Conservation (phyloP, 805 yeast genomes). For the Wickerhamiella occidentalis region DNA sequence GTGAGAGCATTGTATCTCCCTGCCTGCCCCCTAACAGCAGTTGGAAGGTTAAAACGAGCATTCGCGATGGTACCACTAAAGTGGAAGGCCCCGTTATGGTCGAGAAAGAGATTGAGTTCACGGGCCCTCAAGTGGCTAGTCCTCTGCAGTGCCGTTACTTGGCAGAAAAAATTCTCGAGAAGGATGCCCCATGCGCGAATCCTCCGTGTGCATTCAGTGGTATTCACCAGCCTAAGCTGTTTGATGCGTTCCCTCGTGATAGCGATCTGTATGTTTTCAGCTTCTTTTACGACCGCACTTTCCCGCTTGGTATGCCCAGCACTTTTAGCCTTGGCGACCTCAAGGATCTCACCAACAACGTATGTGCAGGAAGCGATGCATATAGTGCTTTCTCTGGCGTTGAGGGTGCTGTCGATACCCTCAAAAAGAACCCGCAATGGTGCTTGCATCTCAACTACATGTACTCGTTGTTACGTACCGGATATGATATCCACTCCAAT, state of each 20-base stretch:
- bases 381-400: constrained; percentile 57
- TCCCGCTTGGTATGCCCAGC: constrained; percentile 88
- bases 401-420: constrained; percentile 51
- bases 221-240: constrained; percentile 88
- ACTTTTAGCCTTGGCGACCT: constrained; percentile 79
- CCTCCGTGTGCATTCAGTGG: constrained; percentile 95
- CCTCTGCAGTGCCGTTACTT: constrained; percentile 78
- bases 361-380: constrained; percentile 68
- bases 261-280: constrained; percentile 85
- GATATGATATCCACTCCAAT: constrained; percentile 83
- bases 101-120: constrained; percentile 38
- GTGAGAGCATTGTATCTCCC: constrained; percentile 43
- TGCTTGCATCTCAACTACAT: constrained; percentile 87
- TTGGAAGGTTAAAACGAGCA: constrained; percentile 48
- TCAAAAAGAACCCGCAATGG: constrained; percentile 80
- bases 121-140: constrained; percentile 50
- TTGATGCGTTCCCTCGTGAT: constrained; percentile 55
- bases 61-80: constrained; percentile 31
- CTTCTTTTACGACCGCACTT: constrained; percentile 87
- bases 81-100: constrained; percentile 15
- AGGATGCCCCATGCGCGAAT: constrained; percentile 60
- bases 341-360: constrained; percentile 64
- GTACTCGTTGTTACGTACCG: constrained; percentile 83
- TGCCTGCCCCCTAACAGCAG: constrained; percentile 72
- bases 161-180: constrained; percentile 72